A percentile compares a stretch with the other conserved stretches of the same genome.
phyloP scores from a whole-genome alignment of 202 grass and related monocot genomes.

The Brachypodium distachyon region DNA sequence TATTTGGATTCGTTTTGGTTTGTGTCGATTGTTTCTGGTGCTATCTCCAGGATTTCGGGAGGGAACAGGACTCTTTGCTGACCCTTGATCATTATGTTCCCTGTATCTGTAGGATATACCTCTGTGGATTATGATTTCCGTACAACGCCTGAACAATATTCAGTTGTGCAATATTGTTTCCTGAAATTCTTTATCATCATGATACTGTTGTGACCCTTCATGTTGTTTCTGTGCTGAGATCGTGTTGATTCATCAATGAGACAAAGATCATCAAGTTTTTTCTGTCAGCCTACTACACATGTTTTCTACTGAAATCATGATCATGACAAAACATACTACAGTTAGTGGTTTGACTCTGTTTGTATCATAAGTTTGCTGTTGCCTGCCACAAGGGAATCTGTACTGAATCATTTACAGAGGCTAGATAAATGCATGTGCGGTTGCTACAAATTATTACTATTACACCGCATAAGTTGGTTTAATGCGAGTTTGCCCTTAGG shows the following conservation, averaged over 20 bases:
- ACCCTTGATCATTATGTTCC: background rate
- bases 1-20: background rate
- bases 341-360: background rate
- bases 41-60: background rate
- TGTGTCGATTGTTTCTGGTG: background rate
- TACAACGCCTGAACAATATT: background rate
- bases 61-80: background rate
- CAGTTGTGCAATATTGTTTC: background rate
- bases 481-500: too few relatives aligned
- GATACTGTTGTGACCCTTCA: conserved; percentile 4
- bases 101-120: background rate
- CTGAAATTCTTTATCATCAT: background rate
- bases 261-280: background rate
- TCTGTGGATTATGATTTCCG: background rate
- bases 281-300: background rate
- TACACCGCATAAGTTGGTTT: too few relatives aligned
- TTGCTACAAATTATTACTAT: too few relatives aligned
- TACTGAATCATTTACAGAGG: background rate
- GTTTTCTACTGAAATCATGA: conserved; percentile 1
- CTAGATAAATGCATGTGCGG: too few relatives aligned
- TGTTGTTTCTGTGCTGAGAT: background rate
- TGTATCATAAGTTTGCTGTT: background rate
- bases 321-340: background rate
- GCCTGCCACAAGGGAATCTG: background rate
- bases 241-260: background rate